A percentile compares a stretch with the other conserved stretches of the same genome.
Conservation (phyloP, 176 grass and related monocot genomes). For the Musa beccarii region DNA sequence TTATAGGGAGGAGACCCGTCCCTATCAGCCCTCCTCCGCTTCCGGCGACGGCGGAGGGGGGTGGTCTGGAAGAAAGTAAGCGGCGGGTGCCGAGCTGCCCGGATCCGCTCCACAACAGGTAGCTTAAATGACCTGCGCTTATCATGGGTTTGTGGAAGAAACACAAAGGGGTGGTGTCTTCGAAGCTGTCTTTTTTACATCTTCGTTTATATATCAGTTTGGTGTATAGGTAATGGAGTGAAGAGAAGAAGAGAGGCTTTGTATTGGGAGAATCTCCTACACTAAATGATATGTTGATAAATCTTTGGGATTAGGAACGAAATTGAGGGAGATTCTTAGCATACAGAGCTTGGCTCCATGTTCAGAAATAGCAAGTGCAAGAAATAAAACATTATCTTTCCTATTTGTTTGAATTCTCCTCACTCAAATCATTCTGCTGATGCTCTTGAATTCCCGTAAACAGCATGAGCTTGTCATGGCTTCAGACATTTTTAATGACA, state of each 20-base stretch:
- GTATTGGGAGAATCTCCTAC: slow-evolving; percentile 15
- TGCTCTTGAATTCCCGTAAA: no score
- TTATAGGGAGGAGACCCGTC: neutral
- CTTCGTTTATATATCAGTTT: neutral
- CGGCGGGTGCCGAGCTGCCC: slow-evolving; percentile 16
- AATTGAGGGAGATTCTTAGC: slow-evolving; percentile 10
- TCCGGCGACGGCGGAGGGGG: neutral
- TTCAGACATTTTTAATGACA: no score
- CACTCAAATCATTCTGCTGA: no score
- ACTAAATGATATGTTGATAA: neutral
- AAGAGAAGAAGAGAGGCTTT: neutral
- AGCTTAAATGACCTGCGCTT: neutral
- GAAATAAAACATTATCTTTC: neutral
- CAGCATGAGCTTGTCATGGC: no score
- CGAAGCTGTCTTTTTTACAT: neutral
- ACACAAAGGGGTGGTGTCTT: neutral
- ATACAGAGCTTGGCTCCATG: slow-evolving; percentile 13
- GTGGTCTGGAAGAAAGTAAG: neutral
- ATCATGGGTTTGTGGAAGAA: neutral
- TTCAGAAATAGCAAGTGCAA: neutral
- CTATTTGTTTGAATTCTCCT: neutral
- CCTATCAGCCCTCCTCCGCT: neutral
- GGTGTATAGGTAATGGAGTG: neutral
- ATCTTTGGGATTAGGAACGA: neutral
- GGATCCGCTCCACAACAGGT: slow-evolving; percentile 15